These are phyloP conservation scores for Daldinia eschscholtzii DNA, from an alignment of 2,329 filamentous ascomycete species.

Conservation along the genomic window DNA sequence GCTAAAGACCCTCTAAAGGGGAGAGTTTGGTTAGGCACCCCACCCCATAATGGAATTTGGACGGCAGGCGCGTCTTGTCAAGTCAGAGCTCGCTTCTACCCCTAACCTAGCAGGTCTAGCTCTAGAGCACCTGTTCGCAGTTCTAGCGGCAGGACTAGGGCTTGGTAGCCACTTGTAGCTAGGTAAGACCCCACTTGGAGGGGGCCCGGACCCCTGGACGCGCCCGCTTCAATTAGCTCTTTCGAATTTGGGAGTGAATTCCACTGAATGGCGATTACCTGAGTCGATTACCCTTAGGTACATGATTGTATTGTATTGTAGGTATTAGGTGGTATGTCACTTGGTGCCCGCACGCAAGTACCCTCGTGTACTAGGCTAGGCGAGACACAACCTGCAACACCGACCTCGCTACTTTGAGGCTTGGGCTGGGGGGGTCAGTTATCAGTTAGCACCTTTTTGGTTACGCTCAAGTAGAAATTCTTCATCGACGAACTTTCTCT, in stretches of 20 bases:
- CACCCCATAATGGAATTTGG: not conserved
- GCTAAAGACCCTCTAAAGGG: slow-evolving; percentile 5
- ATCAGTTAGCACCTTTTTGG: slow-evolving; percentile 11
- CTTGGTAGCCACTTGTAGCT: slow-evolving; percentile 34
- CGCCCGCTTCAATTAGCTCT: slow-evolving; percentile 27
- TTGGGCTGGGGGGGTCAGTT: slow-evolving; percentile 8
- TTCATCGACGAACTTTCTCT: slow-evolving; percentile 21
- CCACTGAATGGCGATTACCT: not conserved
- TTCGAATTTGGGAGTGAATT: slow-evolving; percentile 17
- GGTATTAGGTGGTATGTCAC: not conserved
- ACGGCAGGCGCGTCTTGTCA: slow-evolving; percentile 2
- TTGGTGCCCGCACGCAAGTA: slow-evolving; percentile 16
- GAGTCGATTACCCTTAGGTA: no score
- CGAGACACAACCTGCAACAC: slow-evolving; percentile 28
- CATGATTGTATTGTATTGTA: no score
- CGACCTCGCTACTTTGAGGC: slow-evolving; percentile 29
- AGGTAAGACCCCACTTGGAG: slow-evolving; percentile 27
- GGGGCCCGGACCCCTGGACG: slow-evolving; percentile 33
- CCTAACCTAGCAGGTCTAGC: slow-evolving; percentile 14
- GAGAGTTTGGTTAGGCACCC: not conserved
- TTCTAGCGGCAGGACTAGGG: slow-evolving; percentile 32
- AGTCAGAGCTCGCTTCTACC: slow-evolving; percentile 15
- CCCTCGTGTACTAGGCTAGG: slow-evolving; percentile 17
- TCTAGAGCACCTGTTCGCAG: slow-evolving; percentile 30
- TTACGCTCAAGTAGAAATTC: slow-evolving; percentile 31